Evolutionary conservation across 192 early-diverging fungal species (phyloP).

Genomic region (Umbelopsis ramanniana): DNA sequence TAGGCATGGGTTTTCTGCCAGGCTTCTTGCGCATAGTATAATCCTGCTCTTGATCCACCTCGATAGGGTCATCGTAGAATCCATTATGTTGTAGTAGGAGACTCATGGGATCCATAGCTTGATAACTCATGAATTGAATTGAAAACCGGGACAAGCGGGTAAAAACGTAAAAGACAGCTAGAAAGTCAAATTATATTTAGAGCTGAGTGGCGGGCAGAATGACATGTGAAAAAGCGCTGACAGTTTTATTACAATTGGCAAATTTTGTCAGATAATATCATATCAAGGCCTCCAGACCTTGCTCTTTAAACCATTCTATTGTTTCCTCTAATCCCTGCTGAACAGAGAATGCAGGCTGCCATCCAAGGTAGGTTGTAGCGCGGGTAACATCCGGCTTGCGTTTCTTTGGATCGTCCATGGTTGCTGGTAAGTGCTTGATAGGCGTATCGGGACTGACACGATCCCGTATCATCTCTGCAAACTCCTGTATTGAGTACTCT

Average conservation of each 20-base stretch:
- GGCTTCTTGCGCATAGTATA: constrained; percentile 58
- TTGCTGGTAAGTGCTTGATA: constrained; percentile 68
- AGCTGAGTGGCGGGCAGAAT: neutral
- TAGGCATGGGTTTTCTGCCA: constrained; percentile 64
- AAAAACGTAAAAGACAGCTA: constrained; percentile 11
- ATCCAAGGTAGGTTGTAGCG: constrained; percentile 66
- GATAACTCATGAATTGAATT: neutral
- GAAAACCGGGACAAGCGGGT: constrained; percentile 21
- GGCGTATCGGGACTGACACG: constrained; percentile 59
- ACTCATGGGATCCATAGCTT: constrained; percentile 2
- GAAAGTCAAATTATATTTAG: neutral
- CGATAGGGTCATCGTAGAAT: neutral
- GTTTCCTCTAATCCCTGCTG: constrained; percentile 81
- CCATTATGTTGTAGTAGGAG: constrained; percentile 5
- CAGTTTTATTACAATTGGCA: neutral
- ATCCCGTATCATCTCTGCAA: constrained; percentile 75
- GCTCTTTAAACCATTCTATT: constrained; percentile 71
- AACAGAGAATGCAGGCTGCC: constrained; percentile 78
- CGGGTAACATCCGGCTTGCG: constrained; percentile 75
- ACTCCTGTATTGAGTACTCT: constrained; percentile 79
- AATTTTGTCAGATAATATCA: neutral
- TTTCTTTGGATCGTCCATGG: constrained; percentile 78
- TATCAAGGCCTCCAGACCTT: constrained; percentile 35
- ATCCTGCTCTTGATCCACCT: constrained; percentile 34
- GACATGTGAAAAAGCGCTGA: constrained; percentile 17